Conservation (phyloP, 2,329 filamentous ascomycete genomes). For the Claviceps maximensis region DNA sequence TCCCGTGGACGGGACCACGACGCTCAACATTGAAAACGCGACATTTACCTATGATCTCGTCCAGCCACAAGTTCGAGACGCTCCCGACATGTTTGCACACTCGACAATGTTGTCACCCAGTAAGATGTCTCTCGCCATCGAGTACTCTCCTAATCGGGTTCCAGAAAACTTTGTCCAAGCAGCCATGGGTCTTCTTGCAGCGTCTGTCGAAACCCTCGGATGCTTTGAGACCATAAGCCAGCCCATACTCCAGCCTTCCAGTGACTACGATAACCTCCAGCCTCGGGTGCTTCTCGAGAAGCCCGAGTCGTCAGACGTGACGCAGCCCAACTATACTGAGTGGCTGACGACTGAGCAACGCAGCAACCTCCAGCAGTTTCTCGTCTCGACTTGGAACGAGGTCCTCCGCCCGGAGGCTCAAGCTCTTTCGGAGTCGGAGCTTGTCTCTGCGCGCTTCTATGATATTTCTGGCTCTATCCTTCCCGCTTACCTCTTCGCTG, state of each 20-base stretch:
- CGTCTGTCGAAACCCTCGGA: slow-evolving; percentile 32
- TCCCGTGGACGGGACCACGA: slow-evolving; percentile 22
- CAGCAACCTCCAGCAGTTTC: slow-evolving; percentile 25
- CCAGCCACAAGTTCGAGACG: slow-evolving; percentile 26
- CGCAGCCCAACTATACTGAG: slow-evolving; percentile 4
- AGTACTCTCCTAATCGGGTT: slow-evolving; percentile 32
- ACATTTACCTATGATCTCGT: slow-evolving; percentile 30
- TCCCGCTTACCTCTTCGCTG: slow-evolving; percentile 32
- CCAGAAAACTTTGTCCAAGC: slow-evolving; percentile 28
- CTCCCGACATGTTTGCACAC: slow-evolving; percentile 32
- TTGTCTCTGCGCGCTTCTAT: slow-evolving; percentile 35
- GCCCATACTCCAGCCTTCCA: slow-evolving; percentile 29
- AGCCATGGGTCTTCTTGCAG: slow-evolving; percentile 31
- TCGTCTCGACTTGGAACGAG: slow-evolving; percentile 31
- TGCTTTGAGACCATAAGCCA: slow-evolving; percentile 31
- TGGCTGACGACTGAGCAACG: slow-evolving; percentile 28
- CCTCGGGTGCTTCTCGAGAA: slow-evolving; percentile 27
- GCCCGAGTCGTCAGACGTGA: slow-evolving; percentile 12
- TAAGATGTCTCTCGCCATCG: slow-evolving; percentile 28
- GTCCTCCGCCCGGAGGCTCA: slow-evolving; percentile 27
- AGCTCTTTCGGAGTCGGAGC: slow-evolving; percentile 26
- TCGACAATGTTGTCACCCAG: slow-evolving; percentile 25
- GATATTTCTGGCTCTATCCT: slow-evolving; percentile 37
- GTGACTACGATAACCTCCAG: slow-evolving; percentile 22
- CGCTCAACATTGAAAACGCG: slow-evolving; percentile 31